Conservation (phyloP, 2,329 filamentous ascomycete genomes). For the Ophiognomonia clavigignenti-juglandacearum region DNA sequence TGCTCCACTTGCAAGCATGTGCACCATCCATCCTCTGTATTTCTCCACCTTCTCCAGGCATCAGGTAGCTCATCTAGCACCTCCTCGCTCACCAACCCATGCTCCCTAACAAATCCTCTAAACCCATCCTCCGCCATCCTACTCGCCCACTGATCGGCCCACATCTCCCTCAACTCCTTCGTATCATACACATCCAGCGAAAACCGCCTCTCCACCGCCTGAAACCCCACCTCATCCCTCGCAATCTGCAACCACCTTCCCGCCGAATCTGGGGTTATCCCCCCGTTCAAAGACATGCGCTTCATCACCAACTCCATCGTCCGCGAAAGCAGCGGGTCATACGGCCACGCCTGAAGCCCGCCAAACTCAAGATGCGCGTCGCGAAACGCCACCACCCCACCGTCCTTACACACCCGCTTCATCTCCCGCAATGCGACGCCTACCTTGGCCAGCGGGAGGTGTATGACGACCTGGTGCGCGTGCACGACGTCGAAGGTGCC, state of each 20-base stretch:
- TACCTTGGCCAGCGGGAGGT: conserved; percentile 43
- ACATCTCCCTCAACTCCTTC: not conserved
- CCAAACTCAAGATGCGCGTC: not conserved
- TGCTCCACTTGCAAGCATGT: not conserved
- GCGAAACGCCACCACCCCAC: not conserved
- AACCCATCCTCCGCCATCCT: not conserved
- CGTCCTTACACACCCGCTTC: conserved; percentile 35
- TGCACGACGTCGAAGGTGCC: conserved; percentile 53
- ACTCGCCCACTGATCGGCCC: not conserved
- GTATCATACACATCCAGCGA: not conserved
- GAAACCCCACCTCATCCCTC: not conserved
- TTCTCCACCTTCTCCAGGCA: not conserved
- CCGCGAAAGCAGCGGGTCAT: not conserved
- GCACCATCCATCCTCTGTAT: not conserved
- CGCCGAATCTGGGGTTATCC: not conserved
- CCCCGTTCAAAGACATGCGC: not conserved
- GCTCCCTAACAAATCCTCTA: not conserved
- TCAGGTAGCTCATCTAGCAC: not conserved
- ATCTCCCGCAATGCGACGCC: conserved; percentile 45
- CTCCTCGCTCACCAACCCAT: not conserved
- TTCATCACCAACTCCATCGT: not conserved
- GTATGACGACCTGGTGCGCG: conserved; percentile 53
- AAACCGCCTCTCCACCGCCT: not conserved
- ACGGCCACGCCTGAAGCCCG: not conserved
- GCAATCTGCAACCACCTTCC: not conserved